Percentiles rank a stretch among this genome's conserved stretches.
Evolutionary conservation across 164 flowering plant genomes (phyloP).

Genomic region (Vitis cinerea): DNA sequence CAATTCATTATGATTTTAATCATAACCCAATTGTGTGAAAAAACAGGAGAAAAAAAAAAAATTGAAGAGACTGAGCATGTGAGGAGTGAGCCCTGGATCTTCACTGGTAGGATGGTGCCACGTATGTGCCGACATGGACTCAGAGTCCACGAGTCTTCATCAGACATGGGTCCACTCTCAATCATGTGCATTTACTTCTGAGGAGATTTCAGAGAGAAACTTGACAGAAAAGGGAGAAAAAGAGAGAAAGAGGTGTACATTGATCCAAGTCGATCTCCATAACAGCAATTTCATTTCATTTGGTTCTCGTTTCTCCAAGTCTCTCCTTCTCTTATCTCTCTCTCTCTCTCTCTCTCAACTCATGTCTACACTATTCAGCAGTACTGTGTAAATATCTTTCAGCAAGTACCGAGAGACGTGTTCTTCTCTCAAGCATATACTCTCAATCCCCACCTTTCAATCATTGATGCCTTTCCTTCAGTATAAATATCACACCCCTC

Average conservation of each 20-base stretch:
- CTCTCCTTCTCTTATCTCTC: constrained; percentile 12
- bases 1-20: too few species aligned
- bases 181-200: constrained; percentile 17
- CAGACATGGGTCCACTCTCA: constrained; percentile 8
- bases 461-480: constrained; percentile 10
- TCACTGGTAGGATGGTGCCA: constrained; percentile 10
- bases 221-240: background rate
- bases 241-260: constrained; percentile 5
- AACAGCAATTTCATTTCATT: constrained; percentile 12
- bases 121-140: constrained; percentile 21
- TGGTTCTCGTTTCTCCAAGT: constrained; percentile 36
- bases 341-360: background rate
- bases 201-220: background rate
- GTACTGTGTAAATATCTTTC: constrained; percentile 1
- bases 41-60: background rate
- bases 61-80: constrained; percentile 4
- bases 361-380: background rate
- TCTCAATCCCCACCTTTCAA: constrained; percentile 9
- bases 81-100: background rate
- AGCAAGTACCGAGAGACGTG: constrained; percentile 32
- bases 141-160: background rate
- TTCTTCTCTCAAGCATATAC: constrained; percentile 28
- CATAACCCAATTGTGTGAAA: too few species aligned
- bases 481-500: constrained; percentile 13
- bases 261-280: background rate